These are phyloP conservation scores for Fusarium protoensiforme DNA, from an alignment of 2,329 filamentous ascomycete genomes.

Conservation along the genomic window DNA sequence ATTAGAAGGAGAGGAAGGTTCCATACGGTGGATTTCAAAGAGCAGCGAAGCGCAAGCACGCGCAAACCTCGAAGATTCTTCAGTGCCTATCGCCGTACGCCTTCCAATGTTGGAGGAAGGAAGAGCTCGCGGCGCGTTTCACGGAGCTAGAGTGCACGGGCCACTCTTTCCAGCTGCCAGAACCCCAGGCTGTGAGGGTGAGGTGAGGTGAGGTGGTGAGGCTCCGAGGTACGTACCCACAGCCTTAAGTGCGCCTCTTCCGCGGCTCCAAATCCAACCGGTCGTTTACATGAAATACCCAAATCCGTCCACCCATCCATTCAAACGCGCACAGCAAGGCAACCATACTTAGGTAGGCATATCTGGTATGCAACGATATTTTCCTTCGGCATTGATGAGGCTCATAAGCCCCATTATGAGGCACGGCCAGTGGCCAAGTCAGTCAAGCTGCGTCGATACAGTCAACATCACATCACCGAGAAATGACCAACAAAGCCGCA, in stretches of 20 bases:
- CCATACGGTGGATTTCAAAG: slow-evolving; percentile 5
- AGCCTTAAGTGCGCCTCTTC: neutral
- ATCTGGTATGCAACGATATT: neutral
- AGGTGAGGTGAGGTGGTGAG: neutral
- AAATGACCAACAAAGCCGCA: neutral
- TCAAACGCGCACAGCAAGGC: neutral
- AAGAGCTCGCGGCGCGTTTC: slow-evolving; percentile 39
- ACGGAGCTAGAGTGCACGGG: slow-evolving; percentile 34
- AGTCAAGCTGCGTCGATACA: neutral
- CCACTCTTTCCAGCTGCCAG: slow-evolving; percentile 1
- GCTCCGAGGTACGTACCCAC: slow-evolving; percentile 8
- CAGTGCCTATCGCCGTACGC: slow-evolving; percentile 25
- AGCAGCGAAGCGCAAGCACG: slow-evolving; percentile 21
- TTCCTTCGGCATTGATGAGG: neutral
- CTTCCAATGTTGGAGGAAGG: slow-evolving; percentile 7
- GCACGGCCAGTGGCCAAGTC: neutral
- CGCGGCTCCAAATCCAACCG: neutral
- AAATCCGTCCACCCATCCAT: neutral
- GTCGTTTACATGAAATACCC: neutral
- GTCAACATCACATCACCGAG: neutral
- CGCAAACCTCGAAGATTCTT: slow-evolving; percentile 21
- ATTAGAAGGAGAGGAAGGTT: neutral
- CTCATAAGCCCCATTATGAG: neutral
- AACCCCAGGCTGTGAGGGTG: neutral
- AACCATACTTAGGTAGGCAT: neutral